phyloP scores from a whole-genome alignment of 768 basidiomycete genomes.

The Lactifluus echinatus region DNA sequence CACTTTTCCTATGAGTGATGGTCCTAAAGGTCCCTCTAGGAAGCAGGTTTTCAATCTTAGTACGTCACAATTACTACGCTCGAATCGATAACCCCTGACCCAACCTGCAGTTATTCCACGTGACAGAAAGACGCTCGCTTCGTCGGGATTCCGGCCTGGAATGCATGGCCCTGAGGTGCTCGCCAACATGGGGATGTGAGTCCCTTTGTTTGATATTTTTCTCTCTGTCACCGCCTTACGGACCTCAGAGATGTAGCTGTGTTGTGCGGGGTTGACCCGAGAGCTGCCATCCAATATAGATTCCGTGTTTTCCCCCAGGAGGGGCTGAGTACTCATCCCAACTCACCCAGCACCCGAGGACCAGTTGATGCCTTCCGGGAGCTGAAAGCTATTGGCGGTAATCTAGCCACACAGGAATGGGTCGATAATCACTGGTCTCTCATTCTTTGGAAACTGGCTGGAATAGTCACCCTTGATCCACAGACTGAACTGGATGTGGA shows the following conservation, averaged over 20 bases:
- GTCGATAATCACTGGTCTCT: slow-evolving; percentile 87
- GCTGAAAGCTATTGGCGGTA: slow-evolving; percentile 50
- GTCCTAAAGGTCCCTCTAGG: background rate
- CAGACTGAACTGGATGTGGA: slow-evolving; percentile 38
- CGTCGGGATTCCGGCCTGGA: slow-evolving; percentile 47
- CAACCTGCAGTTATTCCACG: background rate
- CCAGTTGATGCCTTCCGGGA: slow-evolving; percentile 47
- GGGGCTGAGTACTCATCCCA: background rate
- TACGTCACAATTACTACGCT: background rate
- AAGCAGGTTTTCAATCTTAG: slow-evolving; percentile 15
- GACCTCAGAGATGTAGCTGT: slow-evolving; percentile 15
- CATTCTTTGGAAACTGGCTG: slow-evolving; percentile 92
- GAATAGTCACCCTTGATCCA: slow-evolving; percentile 71
- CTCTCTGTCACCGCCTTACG: background rate
- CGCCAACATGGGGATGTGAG: slow-evolving; percentile 44
- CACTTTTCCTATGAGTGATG: background rate
- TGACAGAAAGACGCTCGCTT: slow-evolving; percentile 36
- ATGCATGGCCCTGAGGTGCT: slow-evolving; percentile 36
- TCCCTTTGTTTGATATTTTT: background rate
- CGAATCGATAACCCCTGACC: background rate
- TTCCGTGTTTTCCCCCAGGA: background rate
- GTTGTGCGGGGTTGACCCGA: slow-evolving; percentile 4
- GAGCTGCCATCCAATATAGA: slow-evolving; percentile 10
- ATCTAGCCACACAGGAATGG: slow-evolving; percentile 68
- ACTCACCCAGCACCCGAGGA: slow-evolving; percentile 13